Evolutionary conservation across 2,329 filamentous ascomycete genomes (phyloP), one percentile per base, ranked within the genome.

Genomic region (Curvularia hawaiiensis): DNA sequence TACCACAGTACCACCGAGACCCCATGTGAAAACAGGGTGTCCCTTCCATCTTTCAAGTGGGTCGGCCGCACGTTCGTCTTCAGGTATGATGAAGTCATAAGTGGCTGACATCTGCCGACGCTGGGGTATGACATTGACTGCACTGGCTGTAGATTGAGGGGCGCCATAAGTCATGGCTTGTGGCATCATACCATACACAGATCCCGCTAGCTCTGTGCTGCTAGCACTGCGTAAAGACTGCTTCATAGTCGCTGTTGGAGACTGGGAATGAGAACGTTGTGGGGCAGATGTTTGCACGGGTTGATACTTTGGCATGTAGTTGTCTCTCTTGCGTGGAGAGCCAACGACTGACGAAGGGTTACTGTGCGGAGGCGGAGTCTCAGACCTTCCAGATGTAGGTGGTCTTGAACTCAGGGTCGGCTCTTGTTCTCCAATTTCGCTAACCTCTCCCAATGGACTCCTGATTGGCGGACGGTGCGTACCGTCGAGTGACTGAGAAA

Each of bases 21-120:
- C 92, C 89, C 96, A 99, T 1, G 85, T 85, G 69, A 98, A 89
- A 12, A 97, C 84, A 0, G 96, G 95, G 12, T 86, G 85, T 3
- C 96, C 96, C 77, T 90, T 92, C 95, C 95, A 99, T 64, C 95
- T 84, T 73, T 96, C 85, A 7, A 99, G 80, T 2, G 88, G 87
- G 77, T 99, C 95, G 18, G 86, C 78, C 68, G 81, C 79, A 38
- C 80, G 80, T 46, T 84, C 85, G 58, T 83, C 85, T 47, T 78
- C 78, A 4, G 86, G 86, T 5, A 79, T 66, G 50, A 88, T 82
- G 59, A 85, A 87, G 20, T 82, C 79, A 16, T 86, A 75, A 24
- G 83, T 79, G 26, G 80, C 77, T 14, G 81, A 82, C 41, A 80
- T 76, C 45, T 80, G 77, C 31, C 69, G 65, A 41, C 68, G 69